Percentiles rank a stretch among this genome's conserved stretches.
phyloP scores from a whole-genome alignment of 148 eudicot species.

The Hydrangea macrophylla region DNA sequence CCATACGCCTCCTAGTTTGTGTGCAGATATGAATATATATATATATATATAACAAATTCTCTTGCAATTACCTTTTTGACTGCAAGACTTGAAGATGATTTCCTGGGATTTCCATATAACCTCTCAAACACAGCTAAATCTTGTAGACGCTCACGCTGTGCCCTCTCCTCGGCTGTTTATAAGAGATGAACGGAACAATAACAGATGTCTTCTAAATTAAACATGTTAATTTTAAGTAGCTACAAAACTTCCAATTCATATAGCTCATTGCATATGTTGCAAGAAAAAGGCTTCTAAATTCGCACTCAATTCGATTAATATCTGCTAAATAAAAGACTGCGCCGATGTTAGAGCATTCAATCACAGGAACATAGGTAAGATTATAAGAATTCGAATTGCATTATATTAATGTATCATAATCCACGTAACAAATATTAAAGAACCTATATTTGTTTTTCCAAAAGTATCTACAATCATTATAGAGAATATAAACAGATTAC shows the following conservation, averaged over 20 bases:
- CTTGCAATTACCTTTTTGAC: conserved; percentile 71
- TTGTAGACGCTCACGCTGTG: conserved; percentile 71
- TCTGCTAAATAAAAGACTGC: background rate
- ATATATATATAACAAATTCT: background rate
- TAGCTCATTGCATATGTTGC: background rate
- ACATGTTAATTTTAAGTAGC: background rate
- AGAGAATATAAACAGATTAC: too few relatives aligned
- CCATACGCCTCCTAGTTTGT: too few relatives aligned
- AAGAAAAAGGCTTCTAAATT: background rate
- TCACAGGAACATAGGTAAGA: background rate
- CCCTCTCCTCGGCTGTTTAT: conserved; percentile 67
- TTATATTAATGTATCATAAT: too few relatives aligned
- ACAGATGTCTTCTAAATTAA: background rate
- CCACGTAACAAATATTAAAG: too few relatives aligned
- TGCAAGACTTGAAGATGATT: conserved; percentile 72
- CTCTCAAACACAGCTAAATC: conserved; percentile 92
- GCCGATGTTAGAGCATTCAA: background rate
- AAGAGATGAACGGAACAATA: background rate
- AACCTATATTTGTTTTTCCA: too few relatives aligned
- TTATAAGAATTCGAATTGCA: background rate
- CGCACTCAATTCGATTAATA: background rate
- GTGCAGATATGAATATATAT: too few relatives aligned
- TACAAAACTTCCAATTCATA: background rate
- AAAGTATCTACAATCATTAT: too few relatives aligned
- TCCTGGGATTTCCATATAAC: conserved; percentile 62